Evolutionary conservation across 1,284 basidiomycete genomes (phyloP), one percentile per base, ranked within the genome.

Genomic region (Cutaneotrichosporon mucoides): DNA sequence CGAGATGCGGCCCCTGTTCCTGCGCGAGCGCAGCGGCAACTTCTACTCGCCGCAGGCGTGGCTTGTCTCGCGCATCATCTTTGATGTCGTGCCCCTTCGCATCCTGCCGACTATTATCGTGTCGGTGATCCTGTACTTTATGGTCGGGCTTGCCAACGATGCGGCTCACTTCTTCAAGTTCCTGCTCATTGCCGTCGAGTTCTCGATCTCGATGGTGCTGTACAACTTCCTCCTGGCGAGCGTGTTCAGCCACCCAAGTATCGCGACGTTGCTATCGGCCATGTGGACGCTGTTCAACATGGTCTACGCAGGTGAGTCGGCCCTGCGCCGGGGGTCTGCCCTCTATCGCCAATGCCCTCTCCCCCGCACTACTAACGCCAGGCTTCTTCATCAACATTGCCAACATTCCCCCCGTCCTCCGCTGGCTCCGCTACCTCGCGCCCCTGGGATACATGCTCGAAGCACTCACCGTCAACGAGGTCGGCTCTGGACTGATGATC

Each of bases 1-100:
- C 2, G 87, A 88, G 69, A 83, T 87, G 56, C 84, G 91, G 34
- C 83, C 88, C 0, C 81, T 96, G 7, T 96, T 94, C 81, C 80
- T 94, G 44, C 84, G 92, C 8, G 92, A 96, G 77, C 82, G 92
- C 44, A 87, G 90, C 4, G 87, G 85, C 50, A 79, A 80, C 11
- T 92, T 89, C 71, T 93, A 92, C 68, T 73, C 73, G 65, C 85
- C 88, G 0, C 56, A 58, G 51, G 55, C 64, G 24, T 65, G 64
- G 94, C 97, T 99, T 77, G 82, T 89, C 1, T 90, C 92, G 57
- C 97, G 97, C 82, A 86, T 96, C 56, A 84, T 99, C n/a, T 98
- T 97, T 76, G 95, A 99, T 75, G 91, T 97, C 63, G 81, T 98
- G 5, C 95, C 95, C 0, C 82, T 99, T 13, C 87, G 95, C 24